These are phyloP conservation scores for Fusarium acutatum DNA, from an alignment of 2,329 filamentous ascomycete genomes.

Conservation along the genomic window DNA sequence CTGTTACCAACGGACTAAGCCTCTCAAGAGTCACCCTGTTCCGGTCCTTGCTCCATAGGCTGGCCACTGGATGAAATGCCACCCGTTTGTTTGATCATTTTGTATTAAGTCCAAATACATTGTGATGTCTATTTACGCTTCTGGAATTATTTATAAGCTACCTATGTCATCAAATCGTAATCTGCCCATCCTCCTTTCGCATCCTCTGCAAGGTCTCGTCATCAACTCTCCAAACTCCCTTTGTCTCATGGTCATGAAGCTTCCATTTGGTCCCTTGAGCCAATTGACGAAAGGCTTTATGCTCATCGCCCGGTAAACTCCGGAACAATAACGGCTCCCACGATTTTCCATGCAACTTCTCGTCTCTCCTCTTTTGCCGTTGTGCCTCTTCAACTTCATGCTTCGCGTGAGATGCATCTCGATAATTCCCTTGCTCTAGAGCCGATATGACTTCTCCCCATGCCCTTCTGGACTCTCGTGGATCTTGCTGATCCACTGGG, in stretches of 20 bases:
- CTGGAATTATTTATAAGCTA: background rate
- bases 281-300: constrained; percentile 18
- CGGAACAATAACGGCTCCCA: constrained; percentile 34
- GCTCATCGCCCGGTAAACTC: background rate
- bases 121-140: background rate
- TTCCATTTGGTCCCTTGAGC: constrained; percentile 12
- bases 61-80: background rate
- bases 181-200: background rate
- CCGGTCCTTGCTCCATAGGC: background rate
- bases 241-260: constrained; percentile 19
- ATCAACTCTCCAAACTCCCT: constrained; percentile 31
- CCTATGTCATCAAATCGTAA: background rate
- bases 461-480: constrained; percentile 80
- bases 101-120: too few relatives aligned
- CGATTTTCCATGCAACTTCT: constrained; percentile 57
- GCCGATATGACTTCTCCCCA: constrained; percentile 81
- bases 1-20: background rate
- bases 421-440: constrained; percentile 78
- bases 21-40: too few relatives aligned
- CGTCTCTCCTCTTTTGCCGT: constrained; percentile 74
- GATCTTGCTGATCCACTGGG: constrained; percentile 73
- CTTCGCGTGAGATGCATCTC: constrained; percentile 76
- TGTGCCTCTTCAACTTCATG: constrained; percentile 84
- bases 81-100: background rate
- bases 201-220: background rate